These are phyloP conservation scores for Colletotrichum spaethianum DNA, from an alignment of 2,329 filamentous ascomycete species.

Conservation along the genomic window DNA sequence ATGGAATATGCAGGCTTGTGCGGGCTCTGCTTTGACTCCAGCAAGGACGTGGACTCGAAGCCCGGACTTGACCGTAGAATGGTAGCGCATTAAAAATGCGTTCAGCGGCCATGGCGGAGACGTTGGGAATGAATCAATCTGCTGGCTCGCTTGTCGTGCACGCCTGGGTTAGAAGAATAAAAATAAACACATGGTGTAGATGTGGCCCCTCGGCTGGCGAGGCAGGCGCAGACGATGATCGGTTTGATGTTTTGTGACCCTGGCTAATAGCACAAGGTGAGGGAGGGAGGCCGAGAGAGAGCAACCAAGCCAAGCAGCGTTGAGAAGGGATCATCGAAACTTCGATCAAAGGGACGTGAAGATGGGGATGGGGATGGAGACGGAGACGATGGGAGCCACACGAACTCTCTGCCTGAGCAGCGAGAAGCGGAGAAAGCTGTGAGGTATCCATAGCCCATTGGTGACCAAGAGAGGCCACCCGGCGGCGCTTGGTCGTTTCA, in stretches of 20 bases:
- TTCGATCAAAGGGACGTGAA: conserved; percentile 21
- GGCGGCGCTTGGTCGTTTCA: conserved; percentile 25
- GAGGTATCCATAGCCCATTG: background rate
- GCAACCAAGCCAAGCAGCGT: background rate
- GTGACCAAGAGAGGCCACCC: conserved; percentile 17
- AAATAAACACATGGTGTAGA: background rate
- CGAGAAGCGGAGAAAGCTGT: background rate
- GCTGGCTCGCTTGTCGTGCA: background rate
- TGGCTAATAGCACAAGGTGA: conserved; percentile 3
- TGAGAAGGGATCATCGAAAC: conserved; percentile 28
- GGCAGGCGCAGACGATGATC: conserved; percentile 25
- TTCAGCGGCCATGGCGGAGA: background rate
- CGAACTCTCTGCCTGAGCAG: conserved; percentile 2
- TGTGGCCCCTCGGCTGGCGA: conserved; percentile 4
- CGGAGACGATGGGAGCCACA: background rate
- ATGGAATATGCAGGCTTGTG: background rate
- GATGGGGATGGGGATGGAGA: background rate
- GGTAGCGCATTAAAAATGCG: background rate
- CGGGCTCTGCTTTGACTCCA: background rate
- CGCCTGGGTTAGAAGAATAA: background rate
- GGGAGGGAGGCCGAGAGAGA: background rate
- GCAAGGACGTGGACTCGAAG: background rate
- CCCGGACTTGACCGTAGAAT: background rate
- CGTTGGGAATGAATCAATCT: background rate
- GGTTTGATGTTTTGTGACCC: conserved; percentile 24